A percentile compares a stretch with the other conserved stretches of the same genome.
These are phyloP conservation scores for Clavulina sp. DNA, from an alignment of 768 basidiomycete species.

Conservation along the genomic window DNA sequence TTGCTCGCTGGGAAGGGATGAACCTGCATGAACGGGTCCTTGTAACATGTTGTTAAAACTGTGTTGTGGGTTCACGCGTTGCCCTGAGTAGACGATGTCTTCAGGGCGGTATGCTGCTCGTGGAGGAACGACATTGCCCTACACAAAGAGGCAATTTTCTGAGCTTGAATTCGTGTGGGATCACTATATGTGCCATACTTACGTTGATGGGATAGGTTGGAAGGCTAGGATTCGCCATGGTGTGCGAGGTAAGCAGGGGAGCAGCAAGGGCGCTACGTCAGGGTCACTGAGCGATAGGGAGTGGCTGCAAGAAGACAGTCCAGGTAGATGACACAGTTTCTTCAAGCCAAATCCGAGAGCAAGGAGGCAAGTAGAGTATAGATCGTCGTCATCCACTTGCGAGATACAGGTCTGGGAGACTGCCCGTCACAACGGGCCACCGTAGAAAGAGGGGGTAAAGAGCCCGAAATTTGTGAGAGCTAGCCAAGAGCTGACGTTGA, in stretches of 20 bases:
- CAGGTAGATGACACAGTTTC: too few species aligned
- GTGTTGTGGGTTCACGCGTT: not conserved
- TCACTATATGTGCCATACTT: not conserved
- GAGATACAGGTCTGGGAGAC: too few species aligned
- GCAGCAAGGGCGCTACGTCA: not conserved
- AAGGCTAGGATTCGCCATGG: not conserved
- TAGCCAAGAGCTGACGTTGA: too few species aligned
- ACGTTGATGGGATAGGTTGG: not conserved
- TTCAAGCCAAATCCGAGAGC: too few species aligned
- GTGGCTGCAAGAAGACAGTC: too few species aligned
- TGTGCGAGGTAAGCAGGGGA: not conserved
- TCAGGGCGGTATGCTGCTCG: not conserved
- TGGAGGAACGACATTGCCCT: not conserved
- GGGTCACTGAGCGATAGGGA: too few species aligned
- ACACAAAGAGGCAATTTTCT: not conserved
- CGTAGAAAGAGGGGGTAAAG: too few species aligned
- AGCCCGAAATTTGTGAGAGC: too few species aligned
- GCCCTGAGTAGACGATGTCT: not conserved
- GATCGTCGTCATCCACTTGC: too few species aligned
- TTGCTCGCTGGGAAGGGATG: not conserved
- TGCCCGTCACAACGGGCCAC: too few species aligned
- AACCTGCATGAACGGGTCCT: not conserved
- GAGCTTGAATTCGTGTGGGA: not conserved
- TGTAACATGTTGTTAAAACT: not conserved
- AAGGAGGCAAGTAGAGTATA: too few species aligned